phyloP scores from a whole-genome alignment of 768 basidiomycete species.

The Kondoa subrosea region DNA sequence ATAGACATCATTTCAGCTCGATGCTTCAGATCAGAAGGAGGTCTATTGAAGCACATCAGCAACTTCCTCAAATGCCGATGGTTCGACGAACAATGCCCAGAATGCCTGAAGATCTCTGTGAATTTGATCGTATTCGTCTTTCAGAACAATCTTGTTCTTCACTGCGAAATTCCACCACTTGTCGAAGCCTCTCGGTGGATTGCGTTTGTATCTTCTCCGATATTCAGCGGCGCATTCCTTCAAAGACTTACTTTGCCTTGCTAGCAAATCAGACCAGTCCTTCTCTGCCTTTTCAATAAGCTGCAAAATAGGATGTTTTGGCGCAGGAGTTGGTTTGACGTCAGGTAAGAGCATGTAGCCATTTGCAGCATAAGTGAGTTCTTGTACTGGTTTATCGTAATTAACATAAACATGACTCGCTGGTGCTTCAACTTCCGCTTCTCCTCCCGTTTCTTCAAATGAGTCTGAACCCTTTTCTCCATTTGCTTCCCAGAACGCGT shows the following conservation, averaged over 20 bases:
- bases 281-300: slow-evolving; percentile 69
- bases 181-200: slow-evolving; percentile 82
- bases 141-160: slow-evolving; percentile 38
- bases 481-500: background rate
- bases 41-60: slow-evolving; percentile 12
- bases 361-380: slow-evolving; percentile 20
- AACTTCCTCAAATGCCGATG: background rate
- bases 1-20: slow-evolving; percentile 26
- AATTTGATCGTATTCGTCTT: slow-evolving; percentile 45
- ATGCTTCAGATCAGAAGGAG: slow-evolving; percentile 24
- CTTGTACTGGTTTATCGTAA: slow-evolving; percentile 10
- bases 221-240: slow-evolving; percentile 67
- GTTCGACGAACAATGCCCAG: slow-evolving; percentile 23
- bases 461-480: background rate
- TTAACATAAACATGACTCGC: background rate
- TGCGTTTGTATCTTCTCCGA: slow-evolving; percentile 51
- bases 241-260: slow-evolving; percentile 62
- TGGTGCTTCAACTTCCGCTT: background rate
- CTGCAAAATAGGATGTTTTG: slow-evolving; percentile 60
- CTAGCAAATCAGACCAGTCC: slow-evolving; percentile 50
- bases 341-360: slow-evolving; percentile 24
- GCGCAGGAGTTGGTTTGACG: slow-evolving; percentile 6
- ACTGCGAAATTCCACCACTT: slow-evolving; percentile 50
- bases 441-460: background rate
- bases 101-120: slow-evolving; percentile 33